Base-by-base conservation (phyloP, 352 stramenopile genomes). In the Globisporangium iwayamae region DNA sequence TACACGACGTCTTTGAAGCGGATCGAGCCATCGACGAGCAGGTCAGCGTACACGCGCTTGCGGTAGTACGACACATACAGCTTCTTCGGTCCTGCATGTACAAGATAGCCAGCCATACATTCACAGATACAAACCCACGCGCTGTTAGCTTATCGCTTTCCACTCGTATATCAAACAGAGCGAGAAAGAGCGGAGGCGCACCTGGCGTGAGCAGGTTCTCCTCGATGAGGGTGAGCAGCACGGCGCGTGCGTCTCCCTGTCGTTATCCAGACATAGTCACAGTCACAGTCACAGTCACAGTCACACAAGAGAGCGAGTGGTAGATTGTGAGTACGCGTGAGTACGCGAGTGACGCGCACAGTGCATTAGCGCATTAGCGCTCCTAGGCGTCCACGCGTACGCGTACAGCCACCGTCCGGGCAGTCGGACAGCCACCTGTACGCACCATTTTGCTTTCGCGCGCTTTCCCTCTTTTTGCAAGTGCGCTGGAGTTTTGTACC, bases 1-100 rank as follows among this genome's bases (percentile, higher is more conserved):
- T 89, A 93, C n/a, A 90, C 68, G 30, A 77, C 69, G 68, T 89
- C 81, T 62, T 93, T 85, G 63, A 89, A 93, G 60, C 75, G 78
- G 72, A 93, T 91, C 25, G 81, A 89, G 20, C 84, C 81, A 65
- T 93, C 81, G 30, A 74, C 63, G n/a, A 90, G 70, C 48, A 93
- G 68, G 52, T 93, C 84, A 1, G 84, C 84, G 71, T 88, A 91
- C 56, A 90, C 76, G 59, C 81, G 81, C 62, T 89, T 88, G 48
- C 83, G 83, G 66, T 93, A 93, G 71, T 93, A 93, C 39, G 79
- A 91, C 69, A 93, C 78, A 60, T 85, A 93, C 50, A 93, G 76
- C 64, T 86, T 87, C 74, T 89, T 89, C 56, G 68, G 50, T 10
- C 83, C 80, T 87, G 51, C 18, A 62, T 28, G 22, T 46, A 39